phyloP scores from a whole-genome alignment of 148 eudicot species.

The Silene latifolia region DNA sequence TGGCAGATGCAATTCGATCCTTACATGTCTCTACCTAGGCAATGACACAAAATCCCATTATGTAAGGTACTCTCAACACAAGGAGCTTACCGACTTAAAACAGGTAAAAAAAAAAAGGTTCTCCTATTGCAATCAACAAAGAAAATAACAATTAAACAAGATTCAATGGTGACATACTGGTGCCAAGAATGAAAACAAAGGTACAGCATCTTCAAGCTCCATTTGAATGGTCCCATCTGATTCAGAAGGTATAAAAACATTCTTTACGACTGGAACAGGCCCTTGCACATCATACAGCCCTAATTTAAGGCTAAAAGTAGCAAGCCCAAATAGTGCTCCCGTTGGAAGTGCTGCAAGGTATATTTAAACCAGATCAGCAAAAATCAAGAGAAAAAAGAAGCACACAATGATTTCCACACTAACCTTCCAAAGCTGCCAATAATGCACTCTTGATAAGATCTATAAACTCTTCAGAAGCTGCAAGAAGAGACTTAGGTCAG shows the following conservation, averaged over 20 bases:
- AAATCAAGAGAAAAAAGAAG: not conserved
- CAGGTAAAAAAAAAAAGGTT: not conserved
- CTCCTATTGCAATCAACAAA: not conserved
- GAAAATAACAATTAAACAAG: slow-evolving; percentile 3
- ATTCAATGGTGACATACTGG: slow-evolving; percentile 55
- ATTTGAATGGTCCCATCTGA: slow-evolving; percentile 55
- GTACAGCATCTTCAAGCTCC: slow-evolving; percentile 95
- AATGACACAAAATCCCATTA: slow-evolving; percentile 19
- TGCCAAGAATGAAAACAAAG: slow-evolving; percentile 84
- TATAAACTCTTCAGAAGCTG: slow-evolving; percentile 96
- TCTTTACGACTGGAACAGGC: slow-evolving; percentile 87
- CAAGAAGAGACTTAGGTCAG: slow-evolving; percentile 20
- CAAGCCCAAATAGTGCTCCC: slow-evolving; percentile 95
- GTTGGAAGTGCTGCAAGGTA: slow-evolving; percentile 66
- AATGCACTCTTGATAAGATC: slow-evolving; percentile 94
- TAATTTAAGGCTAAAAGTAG: slow-evolving; percentile 84
- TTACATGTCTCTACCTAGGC: slow-evolving; percentile 92
- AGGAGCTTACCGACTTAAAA: not conserved
- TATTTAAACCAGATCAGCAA: not conserved
- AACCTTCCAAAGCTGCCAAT: slow-evolving; percentile 91
- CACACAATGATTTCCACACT: slow-evolving; percentile 1
- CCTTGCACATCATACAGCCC: slow-evolving; percentile 99
- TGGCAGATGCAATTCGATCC: slow-evolving; percentile 88
- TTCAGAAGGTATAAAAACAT: slow-evolving; percentile 70
- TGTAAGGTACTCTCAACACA: slow-evolving; percentile 5